Evolutionary conservation across 345 rosid genomes (phyloP).

Genomic region (Cardamine occulta): DNA sequence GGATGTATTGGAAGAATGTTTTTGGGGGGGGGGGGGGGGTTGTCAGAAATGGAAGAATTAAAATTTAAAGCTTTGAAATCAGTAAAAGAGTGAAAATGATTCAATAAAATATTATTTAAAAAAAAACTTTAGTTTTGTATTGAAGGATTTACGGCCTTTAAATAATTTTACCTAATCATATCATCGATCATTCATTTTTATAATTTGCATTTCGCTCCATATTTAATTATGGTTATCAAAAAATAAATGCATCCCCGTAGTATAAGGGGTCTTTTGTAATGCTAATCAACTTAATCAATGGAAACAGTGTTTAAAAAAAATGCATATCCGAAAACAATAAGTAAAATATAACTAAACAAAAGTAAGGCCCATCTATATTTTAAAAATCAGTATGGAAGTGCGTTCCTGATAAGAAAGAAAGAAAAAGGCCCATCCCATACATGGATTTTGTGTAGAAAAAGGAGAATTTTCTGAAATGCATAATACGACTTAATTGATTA

Average conservation of each 20-base stretch:
- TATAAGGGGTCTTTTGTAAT: no score
- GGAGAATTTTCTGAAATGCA: background rate
- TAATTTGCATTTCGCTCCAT: background rate
- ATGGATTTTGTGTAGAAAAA: background rate
- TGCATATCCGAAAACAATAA: background rate
- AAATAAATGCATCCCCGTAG: background rate
- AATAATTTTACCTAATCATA: background rate
- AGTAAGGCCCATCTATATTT: background rate
- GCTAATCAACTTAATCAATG: no score
- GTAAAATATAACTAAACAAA: background rate
- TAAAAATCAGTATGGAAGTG: constrained; percentile 1
- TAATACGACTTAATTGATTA: background rate
- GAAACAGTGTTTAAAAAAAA: no score
- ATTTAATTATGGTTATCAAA: background rate
- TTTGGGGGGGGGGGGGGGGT: no score
- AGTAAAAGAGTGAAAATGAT: background rate
- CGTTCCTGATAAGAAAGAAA: background rate
- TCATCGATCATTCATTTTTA: background rate
- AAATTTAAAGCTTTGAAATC: background rate
- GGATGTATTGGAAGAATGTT: background rate
- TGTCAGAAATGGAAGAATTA: background rate
- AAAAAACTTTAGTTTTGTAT: background rate
- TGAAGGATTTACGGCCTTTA: background rate
- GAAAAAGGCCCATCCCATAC: background rate
- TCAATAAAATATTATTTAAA: no score